phyloP scores from a whole-genome alignment of 257 asterid species.

The Scutellaria baicalensis region DNA sequence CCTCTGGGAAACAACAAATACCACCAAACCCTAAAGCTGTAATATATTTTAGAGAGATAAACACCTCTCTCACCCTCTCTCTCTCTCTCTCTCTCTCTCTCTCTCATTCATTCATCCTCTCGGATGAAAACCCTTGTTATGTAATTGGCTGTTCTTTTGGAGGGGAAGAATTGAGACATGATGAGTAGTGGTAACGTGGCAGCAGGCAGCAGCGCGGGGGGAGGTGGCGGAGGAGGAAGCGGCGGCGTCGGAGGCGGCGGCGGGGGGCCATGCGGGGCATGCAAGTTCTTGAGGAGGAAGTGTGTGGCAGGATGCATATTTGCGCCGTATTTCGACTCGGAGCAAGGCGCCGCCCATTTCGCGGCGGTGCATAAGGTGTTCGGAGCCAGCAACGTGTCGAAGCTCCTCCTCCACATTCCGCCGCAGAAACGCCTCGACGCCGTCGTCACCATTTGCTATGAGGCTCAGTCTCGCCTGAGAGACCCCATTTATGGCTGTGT shows the following conservation, averaged over 20 bases:
- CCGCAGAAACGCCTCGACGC: slow-evolving; percentile 70
- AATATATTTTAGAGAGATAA: slow-evolving; percentile 5
- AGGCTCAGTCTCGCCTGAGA: slow-evolving; percentile 87
- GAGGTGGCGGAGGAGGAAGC: slow-evolving; percentile 19
- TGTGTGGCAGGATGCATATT: slow-evolving; percentile 85
- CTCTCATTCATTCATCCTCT: not conserved
- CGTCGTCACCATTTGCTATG: slow-evolving; percentile 79
- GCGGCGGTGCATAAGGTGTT: slow-evolving; percentile 98
- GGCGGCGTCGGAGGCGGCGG: slow-evolving; percentile 24
- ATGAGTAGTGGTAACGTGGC: slow-evolving; percentile 41
- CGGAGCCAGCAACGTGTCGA: slow-evolving; percentile 96
- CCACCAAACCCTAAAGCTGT: slow-evolving; percentile 62
- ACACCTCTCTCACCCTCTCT: not conserved
- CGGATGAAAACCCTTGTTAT: not conserved
- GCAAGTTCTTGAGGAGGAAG: slow-evolving; percentile 93
- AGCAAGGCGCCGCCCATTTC: slow-evolving; percentile 94
- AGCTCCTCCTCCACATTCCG: slow-evolving; percentile 79
- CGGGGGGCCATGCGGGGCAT: slow-evolving; percentile 93
- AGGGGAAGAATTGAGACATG: not conserved
- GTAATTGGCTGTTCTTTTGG: not conserved
- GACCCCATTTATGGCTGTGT: slow-evolving; percentile 94
- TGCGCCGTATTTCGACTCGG: slow-evolving; percentile 91
- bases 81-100: not conserved
- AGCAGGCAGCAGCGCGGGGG: slow-evolving; percentile 25
- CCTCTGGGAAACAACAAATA: slow-evolving; percentile 22